These are phyloP conservation scores for Podospora pseudopauciseta DNA, from an alignment of 495 filamentous ascomycete species.

Conservation along the genomic window DNA sequence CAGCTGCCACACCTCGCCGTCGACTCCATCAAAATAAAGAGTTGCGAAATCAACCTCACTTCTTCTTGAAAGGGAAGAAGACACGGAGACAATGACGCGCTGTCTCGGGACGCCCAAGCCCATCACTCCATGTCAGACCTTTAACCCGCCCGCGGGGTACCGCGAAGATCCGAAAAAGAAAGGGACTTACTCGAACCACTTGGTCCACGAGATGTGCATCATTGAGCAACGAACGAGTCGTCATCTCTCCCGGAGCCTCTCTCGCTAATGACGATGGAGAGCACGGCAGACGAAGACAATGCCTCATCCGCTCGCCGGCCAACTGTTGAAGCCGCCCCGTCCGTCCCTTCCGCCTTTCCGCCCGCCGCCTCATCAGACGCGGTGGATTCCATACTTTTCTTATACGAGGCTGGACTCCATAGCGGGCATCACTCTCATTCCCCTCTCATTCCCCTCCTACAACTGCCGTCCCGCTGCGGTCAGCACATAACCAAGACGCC, in stretches of 20 bases:
- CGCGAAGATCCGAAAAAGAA: neutral
- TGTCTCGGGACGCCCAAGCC: neutral
- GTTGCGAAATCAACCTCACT: neutral
- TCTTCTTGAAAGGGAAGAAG: neutral
- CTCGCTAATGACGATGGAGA: neutral
- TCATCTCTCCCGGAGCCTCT: neutral
- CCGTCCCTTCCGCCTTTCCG: neutral
- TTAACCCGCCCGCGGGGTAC: neutral
- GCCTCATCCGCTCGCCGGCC: neutral
- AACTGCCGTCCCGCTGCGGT: constrained; percentile 3
- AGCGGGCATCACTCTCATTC: neutral
- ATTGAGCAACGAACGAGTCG: neutral
- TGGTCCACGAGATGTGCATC: neutral
- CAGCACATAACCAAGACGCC: neutral
- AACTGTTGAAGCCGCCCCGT: neutral
- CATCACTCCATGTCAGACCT: neutral
- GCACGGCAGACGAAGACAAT: neutral
- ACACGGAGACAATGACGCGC: neutral
- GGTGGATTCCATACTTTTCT: neutral
- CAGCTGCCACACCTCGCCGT: constrained; percentile 2
- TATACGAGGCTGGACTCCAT: neutral
- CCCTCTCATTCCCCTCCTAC: neutral
- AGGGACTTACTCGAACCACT: neutral
- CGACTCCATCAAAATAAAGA: neutral
- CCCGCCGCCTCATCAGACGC: neutral